Conservation (phyloP, 2,329 filamentous ascomycete genomes). For the Cordyceps farinosa region DNA sequence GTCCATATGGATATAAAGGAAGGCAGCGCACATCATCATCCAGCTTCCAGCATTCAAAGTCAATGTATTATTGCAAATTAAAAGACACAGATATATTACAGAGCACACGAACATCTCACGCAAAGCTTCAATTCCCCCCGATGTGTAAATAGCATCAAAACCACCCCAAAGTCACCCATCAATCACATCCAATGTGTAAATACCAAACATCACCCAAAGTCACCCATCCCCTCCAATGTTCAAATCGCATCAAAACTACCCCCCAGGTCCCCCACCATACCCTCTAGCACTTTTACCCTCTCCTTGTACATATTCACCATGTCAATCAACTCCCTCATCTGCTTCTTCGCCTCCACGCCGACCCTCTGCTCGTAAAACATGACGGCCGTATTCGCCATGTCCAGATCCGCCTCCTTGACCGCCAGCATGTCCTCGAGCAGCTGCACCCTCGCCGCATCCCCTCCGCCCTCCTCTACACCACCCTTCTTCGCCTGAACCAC, state of each 20-base stretch:
- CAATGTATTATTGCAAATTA: too few species aligned
- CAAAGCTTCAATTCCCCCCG: too few species aligned
- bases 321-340: constrained; percentile 12
- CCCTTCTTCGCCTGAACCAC: constrained; percentile 23
- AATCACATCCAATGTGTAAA: too few species aligned
- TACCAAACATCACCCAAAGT: too few species aligned
- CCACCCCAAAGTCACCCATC: too few species aligned
- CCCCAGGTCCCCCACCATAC: constrained; percentile 13
- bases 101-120: too few species aligned
- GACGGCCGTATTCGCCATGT: constrained; percentile 21
- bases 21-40: too few species aligned
- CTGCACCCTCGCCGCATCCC: constrained; percentile 19
- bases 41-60: too few species aligned
- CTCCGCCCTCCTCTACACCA: constrained; percentile 24
- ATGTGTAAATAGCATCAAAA: too few species aligned
- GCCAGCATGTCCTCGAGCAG: constrained; percentile 20
- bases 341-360: constrained; percentile 4
- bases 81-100: too few species aligned
- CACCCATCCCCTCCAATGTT: not conserved
- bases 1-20: too few species aligned
- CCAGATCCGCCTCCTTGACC: constrained; percentile 23
- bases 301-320: constrained; percentile 17
- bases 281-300: constrained; percentile 21
- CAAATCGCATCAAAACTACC: too few species aligned
- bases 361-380: constrained; percentile 22